These are phyloP conservation scores for Tuber aestivum DNA, from an alignment of 495 filamentous ascomycete genomes.

Conservation along the genomic window DNA sequence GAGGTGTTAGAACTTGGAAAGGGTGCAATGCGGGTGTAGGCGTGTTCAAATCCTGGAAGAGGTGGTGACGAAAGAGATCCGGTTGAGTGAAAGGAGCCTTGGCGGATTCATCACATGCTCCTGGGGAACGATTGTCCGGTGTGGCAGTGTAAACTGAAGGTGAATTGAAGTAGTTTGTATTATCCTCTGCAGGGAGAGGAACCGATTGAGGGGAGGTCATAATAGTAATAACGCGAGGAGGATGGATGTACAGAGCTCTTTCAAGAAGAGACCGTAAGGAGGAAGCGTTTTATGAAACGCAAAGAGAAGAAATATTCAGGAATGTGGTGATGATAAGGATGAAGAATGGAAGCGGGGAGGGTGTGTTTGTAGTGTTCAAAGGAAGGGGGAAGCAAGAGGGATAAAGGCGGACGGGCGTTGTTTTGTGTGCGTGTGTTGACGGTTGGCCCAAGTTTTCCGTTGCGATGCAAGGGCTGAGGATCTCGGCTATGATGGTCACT, in stretches of 20 bases:
- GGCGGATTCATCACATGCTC: conserved; percentile 19
- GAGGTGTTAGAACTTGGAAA: conserved; percentile 12
- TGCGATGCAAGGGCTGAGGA: background rate
- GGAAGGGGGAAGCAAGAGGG: conserved; percentile 28
- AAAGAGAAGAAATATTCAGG: conserved; percentile 15
- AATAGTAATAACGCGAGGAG: background rate
- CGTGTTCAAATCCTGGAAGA: conserved; percentile 27
- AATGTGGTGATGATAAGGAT: conserved; percentile 23
- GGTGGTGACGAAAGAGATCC: background rate
- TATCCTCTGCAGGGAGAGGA: conserved; percentile 34
- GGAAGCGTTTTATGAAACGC: conserved; percentile 21
- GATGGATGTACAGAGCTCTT: background rate
- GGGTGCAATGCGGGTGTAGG: conserved; percentile 22
- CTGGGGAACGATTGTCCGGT: conserved; percentile 20
- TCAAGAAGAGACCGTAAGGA: background rate
- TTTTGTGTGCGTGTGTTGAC: conserved; percentile 32
- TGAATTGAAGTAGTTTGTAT: conserved; percentile 37
- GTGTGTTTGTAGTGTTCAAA: conserved; percentile 14
- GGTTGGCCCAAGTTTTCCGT: conserved; percentile 12
- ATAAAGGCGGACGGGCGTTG: conserved; percentile 22
- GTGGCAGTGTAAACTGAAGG: conserved; percentile 21
- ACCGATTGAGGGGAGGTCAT: conserved; percentile 29
- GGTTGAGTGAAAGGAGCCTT: conserved; percentile 28
- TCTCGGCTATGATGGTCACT: conserved; percentile 15
- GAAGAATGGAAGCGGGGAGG: conserved; percentile 17